These are phyloP conservation scores for Fusarium cyanostomum DNA, from an alignment of 2,329 filamentous ascomycete genomes.

Conservation along the genomic window DNA sequence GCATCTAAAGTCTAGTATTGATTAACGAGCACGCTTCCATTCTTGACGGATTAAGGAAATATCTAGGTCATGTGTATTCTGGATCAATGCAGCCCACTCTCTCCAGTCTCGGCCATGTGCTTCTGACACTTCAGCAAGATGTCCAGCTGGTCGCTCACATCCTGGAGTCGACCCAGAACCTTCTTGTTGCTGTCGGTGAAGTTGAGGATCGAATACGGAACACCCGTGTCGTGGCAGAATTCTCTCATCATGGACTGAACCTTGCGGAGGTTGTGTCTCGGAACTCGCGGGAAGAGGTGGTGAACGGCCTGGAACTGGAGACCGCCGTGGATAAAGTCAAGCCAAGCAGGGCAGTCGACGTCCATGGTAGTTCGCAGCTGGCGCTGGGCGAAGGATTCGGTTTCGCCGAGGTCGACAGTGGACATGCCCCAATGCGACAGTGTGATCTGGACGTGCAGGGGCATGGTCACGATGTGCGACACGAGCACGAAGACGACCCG, in stretches of 20 bases:
- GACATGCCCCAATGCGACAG: constrained; percentile 79
- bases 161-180: constrained; percentile 58
- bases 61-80: constrained; percentile 7
- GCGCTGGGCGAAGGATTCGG: constrained; percentile 74
- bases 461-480: constrained; percentile 72
- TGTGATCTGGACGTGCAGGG: constrained; percentile 76
- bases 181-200: constrained; percentile 71
- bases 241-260: constrained; percentile 68
- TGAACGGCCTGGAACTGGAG: constrained; percentile 79
- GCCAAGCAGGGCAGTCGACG: constrained; percentile 75
- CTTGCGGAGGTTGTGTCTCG: constrained; percentile 72
- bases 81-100: constrained; percentile 50
- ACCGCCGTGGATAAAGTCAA: constrained; percentile 77
- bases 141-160: constrained; percentile 69
- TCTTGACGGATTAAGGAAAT: constrained; percentile 1
- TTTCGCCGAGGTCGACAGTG: constrained; percentile 69
- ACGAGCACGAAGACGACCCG: constrained; percentile 71
- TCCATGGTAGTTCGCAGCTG: constrained; percentile 79
- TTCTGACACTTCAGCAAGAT: constrained; percentile 67
- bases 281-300: constrained; percentile 74
- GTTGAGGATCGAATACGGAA: constrained; percentile 69
- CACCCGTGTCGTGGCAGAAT: constrained; percentile 71
- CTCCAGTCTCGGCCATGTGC: constrained; percentile 59
- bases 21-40: constrained; percentile 15
- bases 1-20: not conserved